Conservation (phyloP, 2,329 filamentous ascomycete species). For the Exophiala calicioides region DNA sequence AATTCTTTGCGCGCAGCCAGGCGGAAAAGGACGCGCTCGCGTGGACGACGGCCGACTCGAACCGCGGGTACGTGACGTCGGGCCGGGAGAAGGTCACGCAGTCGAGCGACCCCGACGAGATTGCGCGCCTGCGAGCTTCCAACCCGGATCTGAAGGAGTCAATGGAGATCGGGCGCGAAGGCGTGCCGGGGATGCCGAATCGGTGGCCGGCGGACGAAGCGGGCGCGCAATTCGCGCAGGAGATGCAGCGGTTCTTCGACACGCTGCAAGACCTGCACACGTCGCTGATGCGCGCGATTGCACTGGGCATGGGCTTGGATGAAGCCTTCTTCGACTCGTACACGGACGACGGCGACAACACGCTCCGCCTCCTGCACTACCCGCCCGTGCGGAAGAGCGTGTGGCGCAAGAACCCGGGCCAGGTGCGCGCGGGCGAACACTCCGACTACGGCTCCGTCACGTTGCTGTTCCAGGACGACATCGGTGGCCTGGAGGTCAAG, state of each 20-base stretch:
- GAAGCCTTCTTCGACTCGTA: slow-evolving; percentile 74
- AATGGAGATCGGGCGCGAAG: slow-evolving; percentile 63
- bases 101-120: slow-evolving; percentile 56
- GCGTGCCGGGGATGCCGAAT: slow-evolving; percentile 67
- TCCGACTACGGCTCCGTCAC: slow-evolving; percentile 63
- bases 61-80: slow-evolving; percentile 70
- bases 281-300: slow-evolving; percentile 80
- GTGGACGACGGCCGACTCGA: slow-evolving; percentile 72
- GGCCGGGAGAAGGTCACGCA: slow-evolving; percentile 72
- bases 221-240: slow-evolving; percentile 64
- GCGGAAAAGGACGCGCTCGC: slow-evolving; percentile 65
- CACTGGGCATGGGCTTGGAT: slow-evolving; percentile 73
- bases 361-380: slow-evolving; percentile 74
- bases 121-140: slow-evolving; percentile 59
- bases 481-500: slow-evolving; percentile 62
- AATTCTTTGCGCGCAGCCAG: slow-evolving; percentile 67
- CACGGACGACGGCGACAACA: slow-evolving; percentile 70
- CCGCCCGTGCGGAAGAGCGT: slow-evolving; percentile 66
- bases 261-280: slow-evolving; percentile 72
- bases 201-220: slow-evolving; percentile 69
- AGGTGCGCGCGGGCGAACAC: slow-evolving; percentile 74
- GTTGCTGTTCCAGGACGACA: slow-evolving; percentile 57
- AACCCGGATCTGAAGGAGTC: slow-evolving; percentile 58
- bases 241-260: slow-evolving; percentile 74
- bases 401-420: slow-evolving; percentile 66